These are phyloP conservation scores for Eucalyptus polyanthemos DNA, from an alignment of 345 rosid genomes.

Conservation along the genomic window DNA sequence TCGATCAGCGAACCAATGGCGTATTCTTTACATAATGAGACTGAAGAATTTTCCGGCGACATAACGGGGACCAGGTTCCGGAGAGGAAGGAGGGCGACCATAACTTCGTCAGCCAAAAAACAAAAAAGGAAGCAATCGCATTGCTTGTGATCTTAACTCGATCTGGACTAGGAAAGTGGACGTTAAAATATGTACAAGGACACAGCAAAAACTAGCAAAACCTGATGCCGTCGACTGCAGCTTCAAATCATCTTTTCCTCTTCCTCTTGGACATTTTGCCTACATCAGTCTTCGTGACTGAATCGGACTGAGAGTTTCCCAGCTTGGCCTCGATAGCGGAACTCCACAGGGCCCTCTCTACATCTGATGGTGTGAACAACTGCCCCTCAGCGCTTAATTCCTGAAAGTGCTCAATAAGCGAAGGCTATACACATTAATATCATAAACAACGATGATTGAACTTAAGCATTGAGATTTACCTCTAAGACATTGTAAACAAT, in stretches of 20 bases:
- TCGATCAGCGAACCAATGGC: neutral
- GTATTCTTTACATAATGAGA: neutral
- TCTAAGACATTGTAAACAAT: neutral
- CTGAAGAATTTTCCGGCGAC: neutral
- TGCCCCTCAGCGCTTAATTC: constrained; percentile 47
- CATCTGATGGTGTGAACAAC: constrained; percentile 54
- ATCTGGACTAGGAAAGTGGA: neutral
- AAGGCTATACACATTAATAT: neutral
- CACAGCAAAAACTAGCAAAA: neutral
- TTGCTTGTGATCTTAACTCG: neutral
- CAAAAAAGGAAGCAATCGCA: neutral
- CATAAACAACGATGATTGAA: neutral
- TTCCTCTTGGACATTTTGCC: constrained; percentile 40
- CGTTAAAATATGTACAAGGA: neutral
- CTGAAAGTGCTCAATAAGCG: constrained; percentile 12
- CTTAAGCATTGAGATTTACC: neutral
- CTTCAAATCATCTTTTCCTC: constrained; percentile 39
- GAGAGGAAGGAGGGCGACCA: neutral
- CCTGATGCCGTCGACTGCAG: neutral
- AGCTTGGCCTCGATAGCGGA: constrained; percentile 29
- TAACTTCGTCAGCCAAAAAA: neutral
- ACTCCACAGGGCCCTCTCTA: constrained; percentile 89
- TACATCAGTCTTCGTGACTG: neutral
- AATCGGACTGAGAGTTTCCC: constrained; percentile 1
- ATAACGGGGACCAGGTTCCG: neutral